These are phyloP conservation scores for Boletus subparvulus DNA, from an alignment of 768 basidiomycete genomes.

Conservation along the genomic window DNA sequence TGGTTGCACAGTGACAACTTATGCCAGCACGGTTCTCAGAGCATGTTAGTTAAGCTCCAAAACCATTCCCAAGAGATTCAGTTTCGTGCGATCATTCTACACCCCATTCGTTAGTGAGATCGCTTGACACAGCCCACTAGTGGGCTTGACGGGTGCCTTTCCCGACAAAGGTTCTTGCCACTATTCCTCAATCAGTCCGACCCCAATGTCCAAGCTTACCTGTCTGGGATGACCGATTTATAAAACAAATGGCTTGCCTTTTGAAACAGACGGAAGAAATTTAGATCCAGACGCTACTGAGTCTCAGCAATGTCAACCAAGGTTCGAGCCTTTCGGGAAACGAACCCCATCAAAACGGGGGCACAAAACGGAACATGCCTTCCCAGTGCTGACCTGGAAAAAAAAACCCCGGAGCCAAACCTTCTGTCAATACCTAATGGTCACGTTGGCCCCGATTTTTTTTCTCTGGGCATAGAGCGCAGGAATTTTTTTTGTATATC, in stretches of 20 bases:
- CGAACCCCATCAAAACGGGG: slow-evolving; percentile 11
- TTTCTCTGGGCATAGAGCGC: slow-evolving; percentile 26
- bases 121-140: slow-evolving; percentile 13
- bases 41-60: background rate
- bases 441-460: slow-evolving; percentile 15
- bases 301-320: slow-evolving; percentile 25
- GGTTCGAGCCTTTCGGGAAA: slow-evolving; percentile 15
- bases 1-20: background rate
- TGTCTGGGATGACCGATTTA: background rate
- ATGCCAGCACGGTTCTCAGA: slow-evolving; percentile 15
- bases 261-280: background rate
- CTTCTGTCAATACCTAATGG: slow-evolving; percentile 19
- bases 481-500: slow-evolving; percentile 21
- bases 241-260: background rate
- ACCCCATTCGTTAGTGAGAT: background rate
- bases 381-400: slow-evolving; percentile 5
- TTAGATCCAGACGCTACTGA: background rate
- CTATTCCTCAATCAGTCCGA: slow-evolving; percentile 24
- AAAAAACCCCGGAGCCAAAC: slow-evolving; percentile 10
- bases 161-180: slow-evolving; percentile 17
- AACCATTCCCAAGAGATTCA: slow-evolving; percentile 7
- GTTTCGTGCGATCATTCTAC: background rate
- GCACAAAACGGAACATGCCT: slow-evolving; percentile 7
- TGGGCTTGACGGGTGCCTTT: slow-evolving; percentile 13
- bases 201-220: slow-evolving; percentile 13